Evolutionary conservation across 106 monocot species (phyloP), one percentile per base, ranked within the genome.

Genomic region (Apostasia shenzhenica): DNA sequence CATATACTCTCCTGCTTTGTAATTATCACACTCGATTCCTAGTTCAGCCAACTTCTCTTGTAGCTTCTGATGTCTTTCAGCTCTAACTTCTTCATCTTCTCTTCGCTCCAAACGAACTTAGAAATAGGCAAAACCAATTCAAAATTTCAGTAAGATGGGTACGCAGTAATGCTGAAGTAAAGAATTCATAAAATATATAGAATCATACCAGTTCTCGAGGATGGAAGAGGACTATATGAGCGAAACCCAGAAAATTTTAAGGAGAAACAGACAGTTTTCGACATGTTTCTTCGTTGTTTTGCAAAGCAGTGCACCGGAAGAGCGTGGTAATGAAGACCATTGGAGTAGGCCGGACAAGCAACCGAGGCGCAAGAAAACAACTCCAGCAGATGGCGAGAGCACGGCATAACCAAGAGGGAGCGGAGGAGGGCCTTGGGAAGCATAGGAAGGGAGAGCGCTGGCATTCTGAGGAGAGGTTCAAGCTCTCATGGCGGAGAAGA

Each of bases 41-140:
- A 65, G 10, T 65, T 65, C 65, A 6, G 48, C 65, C 65, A 65
- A 49, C 48, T 65, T 65, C 48, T 48, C 65, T 49, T 65, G 48
- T 14, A 65, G 37, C 14, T 48, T 65, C 42, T 26, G 26, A 8
- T 26, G 14, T 48, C 48, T 65, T 14, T 65, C 65, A 8, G 26
- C 8, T 65, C 14, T 65, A 48, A 48, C 26, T 8, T 13, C 14
- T 37, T 65, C 48, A 49, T 1, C 48, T 37, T 65, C 65, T 26
- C 26, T 47, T 48, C 48, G 14, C 65, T 65, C 65, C 65, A 65
- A 1, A 47, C 26, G 65, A 65, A 49, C 65, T 65, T 48, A 65
- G 48, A 48, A 45, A 11, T 43, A 10, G 45, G 42, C 45, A 12
- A 62, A 8, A 12, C 9, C 41, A 60, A 42, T 6, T 41, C 39